Evolutionary conservation across 2,329 filamentous ascomycete species (phyloP), one percentile per base, ranked within the genome.

Genomic region (Pseudogymnoascus sp.): DNA sequence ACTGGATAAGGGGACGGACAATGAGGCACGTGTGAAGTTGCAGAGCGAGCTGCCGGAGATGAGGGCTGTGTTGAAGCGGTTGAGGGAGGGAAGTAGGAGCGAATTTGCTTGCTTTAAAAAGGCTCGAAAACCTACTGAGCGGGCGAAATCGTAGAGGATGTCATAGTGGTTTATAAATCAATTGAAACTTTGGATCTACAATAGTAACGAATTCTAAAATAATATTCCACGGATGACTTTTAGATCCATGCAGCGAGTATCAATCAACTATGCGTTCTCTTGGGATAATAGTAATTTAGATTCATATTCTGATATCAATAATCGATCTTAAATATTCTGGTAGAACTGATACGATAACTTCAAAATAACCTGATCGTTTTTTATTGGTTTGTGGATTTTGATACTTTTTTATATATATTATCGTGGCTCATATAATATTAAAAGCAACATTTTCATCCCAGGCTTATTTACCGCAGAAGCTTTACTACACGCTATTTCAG

Each of bases 11-110:
- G 86, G 91, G 58, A 97, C 94, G 59, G 91, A 96, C 71, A 92
- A 94, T 68, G 87, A 91, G 63, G 91, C 92, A 2, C 82, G 94
- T 58, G 82, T 85, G 9, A 81, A 83, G 63, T 76, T 99, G 67
- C 93, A 97, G 76, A 86, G 83, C 60, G 93, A 97, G 76, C 76
- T 99, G 66, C 89, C 90, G 2, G 91, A 92, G 71, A 91, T 99
- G 89, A 84, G 93, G 64, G 86, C 82, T 58, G 86, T 93, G 50
- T 77, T 99, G 66, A 97, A 97, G 81, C 84, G 84, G 67, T 76
- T 96, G 66, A 80, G 90, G 62, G 91, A 96, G 70, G 84, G 85
- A 47, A 93, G 88, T 66, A 88, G 88, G 75, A 90, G 86, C 65
- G 90, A 95, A 73, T 96, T 96, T 77, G 84, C 86, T n/a, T 92